Evolutionary conservation across 2,329 filamentous ascomycete species (phyloP).

Genomic region (Apiospora hydei): DNA sequence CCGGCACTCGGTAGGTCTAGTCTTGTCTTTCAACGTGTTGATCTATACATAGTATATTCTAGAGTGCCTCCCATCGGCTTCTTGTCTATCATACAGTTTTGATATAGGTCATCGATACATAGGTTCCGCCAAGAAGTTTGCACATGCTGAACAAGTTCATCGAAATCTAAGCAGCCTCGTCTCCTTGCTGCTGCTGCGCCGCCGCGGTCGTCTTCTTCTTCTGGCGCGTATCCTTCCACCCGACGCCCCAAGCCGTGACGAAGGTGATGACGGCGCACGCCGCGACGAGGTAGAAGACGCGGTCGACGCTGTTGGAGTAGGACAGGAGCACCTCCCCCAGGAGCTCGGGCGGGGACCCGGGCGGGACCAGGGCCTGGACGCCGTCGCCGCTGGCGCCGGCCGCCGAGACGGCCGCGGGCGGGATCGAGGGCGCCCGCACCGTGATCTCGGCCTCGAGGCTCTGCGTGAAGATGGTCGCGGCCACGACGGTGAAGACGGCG

Average conservation of each 20-base stretch:
- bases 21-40: neutral
- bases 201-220: neutral
- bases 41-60: neutral
- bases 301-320: constrained; percentile 37
- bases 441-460: constrained; percentile 33
- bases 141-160: neutral
- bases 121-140: neutral
- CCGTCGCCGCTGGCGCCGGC: constrained; percentile 40
- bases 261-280: constrained; percentile 34
- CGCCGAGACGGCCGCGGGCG: constrained; percentile 34
- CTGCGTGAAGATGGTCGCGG: constrained; percentile 40
- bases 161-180: neutral
- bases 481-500: constrained; percentile 39
- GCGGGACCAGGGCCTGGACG: constrained; percentile 38
- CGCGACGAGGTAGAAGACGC: constrained; percentile 39
- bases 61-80: neutral
- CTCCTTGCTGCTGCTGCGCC: neutral
- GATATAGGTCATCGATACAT: neutral
- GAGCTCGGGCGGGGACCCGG: constrained; percentile 34
- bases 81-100: neutral
- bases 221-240: constrained; percentile 33
- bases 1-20: neutral
- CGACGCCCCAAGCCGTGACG: constrained; percentile 38
- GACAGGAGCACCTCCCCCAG: constrained; percentile 36
- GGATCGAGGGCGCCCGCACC: constrained; percentile 36